Percentiles rank a stretch among this genome's conserved stretches.
Conservation (phyloP, 169 alveolate species). For the Theileria annulata region DNA sequence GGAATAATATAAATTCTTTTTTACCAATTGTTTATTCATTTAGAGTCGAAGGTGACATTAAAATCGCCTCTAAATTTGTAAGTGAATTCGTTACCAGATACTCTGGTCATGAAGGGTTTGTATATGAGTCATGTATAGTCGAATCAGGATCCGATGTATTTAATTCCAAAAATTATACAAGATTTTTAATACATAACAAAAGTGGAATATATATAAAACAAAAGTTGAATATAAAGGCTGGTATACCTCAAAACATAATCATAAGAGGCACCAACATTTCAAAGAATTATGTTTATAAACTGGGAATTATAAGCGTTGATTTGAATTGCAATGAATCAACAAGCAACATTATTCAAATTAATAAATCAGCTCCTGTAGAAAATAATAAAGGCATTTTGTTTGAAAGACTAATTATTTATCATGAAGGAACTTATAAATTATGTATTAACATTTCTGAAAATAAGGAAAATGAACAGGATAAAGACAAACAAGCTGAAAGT, state of each 20-base stretch:
- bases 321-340: neutral
- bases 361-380: neutral
- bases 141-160: neutral
- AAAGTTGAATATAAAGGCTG: neutral
- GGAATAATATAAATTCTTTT: neutral
- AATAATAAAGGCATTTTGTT: neutral
- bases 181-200: constrained; percentile 1
- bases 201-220: constrained; percentile 44
- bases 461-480: neutral
- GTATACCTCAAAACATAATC: constrained; percentile 23
- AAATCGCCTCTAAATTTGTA: neutral
- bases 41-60: constrained; percentile 12
- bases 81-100: neutral
- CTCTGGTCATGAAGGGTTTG: constrained; percentile 32
- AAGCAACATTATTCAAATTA: neutral
- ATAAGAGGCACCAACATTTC: constrained; percentile 14
- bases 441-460: neutral
- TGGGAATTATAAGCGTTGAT: neutral
- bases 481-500: neutral
- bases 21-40: neutral
- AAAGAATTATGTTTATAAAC: neutral
- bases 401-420: constrained; percentile 1
- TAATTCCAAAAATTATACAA: neutral
- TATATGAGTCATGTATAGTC: constrained; percentile 33
- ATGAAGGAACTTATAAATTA: constrained; percentile 11